phyloP scores from a whole-genome alignment of 805 yeast species.

The Metschnikowia lachancei region DNA sequence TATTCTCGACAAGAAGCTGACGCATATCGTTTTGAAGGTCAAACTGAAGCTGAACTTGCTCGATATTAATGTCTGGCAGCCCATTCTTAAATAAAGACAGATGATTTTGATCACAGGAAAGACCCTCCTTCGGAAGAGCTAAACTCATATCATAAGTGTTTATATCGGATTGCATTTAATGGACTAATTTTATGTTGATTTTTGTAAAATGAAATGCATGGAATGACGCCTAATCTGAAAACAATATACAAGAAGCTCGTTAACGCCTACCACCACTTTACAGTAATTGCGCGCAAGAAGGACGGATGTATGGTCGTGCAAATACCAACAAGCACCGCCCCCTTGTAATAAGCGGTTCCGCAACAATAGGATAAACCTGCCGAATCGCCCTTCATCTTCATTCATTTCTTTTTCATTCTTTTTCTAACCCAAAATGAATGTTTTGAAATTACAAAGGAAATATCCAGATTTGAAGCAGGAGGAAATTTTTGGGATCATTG shows the following conservation, averaged over 20 bases:
- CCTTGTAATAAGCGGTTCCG: slow-evolving; percentile 9
- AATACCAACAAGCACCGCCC: slow-evolving; percentile 13
- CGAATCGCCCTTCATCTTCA: neutral
- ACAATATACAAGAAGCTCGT: neutral
- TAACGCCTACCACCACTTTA: too few relatives aligned
- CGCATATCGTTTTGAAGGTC: slow-evolving; percentile 27
- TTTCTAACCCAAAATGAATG: slow-evolving; percentile 31
- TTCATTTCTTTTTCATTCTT: neutral
- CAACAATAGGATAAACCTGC: neutral
- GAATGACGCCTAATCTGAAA: neutral
- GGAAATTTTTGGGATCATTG: slow-evolving; percentile 80
- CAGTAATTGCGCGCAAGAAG: too few relatives aligned
- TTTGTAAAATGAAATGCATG: neutral
- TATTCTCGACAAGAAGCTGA: slow-evolving; percentile 30
- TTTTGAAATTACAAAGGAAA: slow-evolving; percentile 58
- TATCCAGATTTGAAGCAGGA: slow-evolving; percentile 83
- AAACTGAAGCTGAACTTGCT: slow-evolving; percentile 41
- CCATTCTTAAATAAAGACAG: slow-evolving; percentile 4
- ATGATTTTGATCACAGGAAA: neutral
- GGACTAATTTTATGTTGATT: neutral
- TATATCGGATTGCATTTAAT: neutral
- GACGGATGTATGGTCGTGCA: slow-evolving; percentile 8
- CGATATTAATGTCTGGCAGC: slow-evolving; percentile 30
- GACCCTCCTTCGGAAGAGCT: neutral
- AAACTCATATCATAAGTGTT: neutral